A percentile compares a stretch with the other conserved stretches of the same genome.
Evolutionary conservation across 148 eudicot species (phyloP).

Genomic region (Diospyros kaki): DNA sequence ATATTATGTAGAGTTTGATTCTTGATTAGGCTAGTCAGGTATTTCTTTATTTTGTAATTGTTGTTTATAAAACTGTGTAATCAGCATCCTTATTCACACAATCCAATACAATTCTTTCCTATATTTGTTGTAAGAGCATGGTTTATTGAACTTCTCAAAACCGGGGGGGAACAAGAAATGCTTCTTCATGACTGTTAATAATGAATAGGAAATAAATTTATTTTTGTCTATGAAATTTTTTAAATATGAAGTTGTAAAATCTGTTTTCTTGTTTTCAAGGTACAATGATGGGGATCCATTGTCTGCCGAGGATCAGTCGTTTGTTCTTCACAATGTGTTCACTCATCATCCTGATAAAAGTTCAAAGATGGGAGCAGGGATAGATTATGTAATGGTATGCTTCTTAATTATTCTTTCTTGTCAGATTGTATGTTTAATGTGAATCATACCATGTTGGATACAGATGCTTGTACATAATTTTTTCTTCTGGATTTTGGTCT

Average conservation of each 20-base stretch:
- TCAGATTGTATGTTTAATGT: neutral
- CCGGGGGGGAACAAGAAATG: neutral
- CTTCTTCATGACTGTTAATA: no score
- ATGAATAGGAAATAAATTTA: neutral
- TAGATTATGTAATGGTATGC: slow-evolving; percentile 69
- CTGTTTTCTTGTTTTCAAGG: slow-evolving; percentile 39
- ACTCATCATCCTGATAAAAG: slow-evolving; percentile 79
- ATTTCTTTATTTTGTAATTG: no score
- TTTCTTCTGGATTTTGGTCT: neutral
- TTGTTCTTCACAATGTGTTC: slow-evolving; percentile 56
- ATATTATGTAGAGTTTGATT: no score
- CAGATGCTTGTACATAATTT: neutral
- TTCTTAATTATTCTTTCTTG: neutral
- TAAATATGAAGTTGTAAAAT: neutral
- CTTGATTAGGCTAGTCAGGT: no score
- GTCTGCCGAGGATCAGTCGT: slow-evolving; percentile 68
- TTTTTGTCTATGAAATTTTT: neutral
- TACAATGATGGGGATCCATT: slow-evolving; percentile 82
- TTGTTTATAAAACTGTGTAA: no score
- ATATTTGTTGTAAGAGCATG: neutral
- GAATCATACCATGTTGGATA: neutral
- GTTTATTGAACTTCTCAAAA: neutral
- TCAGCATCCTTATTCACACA: no score
- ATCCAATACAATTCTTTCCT: no score
- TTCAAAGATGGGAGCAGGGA: slow-evolving; percentile 73